Evolutionary conservation across 1,139 yeast genomes (phyloP), one percentile per base, ranked within the genome.

Genomic region (Kodamaea sp.): DNA sequence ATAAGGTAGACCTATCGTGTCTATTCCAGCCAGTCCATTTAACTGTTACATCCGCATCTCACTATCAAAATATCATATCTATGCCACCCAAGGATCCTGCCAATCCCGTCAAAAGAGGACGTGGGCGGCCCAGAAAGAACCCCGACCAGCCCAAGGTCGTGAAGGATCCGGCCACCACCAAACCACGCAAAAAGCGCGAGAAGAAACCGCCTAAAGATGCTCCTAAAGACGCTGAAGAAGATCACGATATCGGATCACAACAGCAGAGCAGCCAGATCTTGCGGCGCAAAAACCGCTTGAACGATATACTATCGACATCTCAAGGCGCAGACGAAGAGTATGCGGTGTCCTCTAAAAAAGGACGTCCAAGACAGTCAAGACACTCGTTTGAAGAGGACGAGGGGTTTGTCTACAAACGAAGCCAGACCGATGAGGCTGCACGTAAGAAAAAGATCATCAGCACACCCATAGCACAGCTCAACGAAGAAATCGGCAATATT

Each of bases 381-480:
- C 23, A 14, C 9, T 26, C 44, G 15, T 61, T 64, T 37, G 74
- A 70, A 41, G 75, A 70, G 34, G 76, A 70, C 39, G 76, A 67
- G 29, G 76, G 74, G 15, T 70, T 70, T 48, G 53, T 64, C 13
- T 70, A 68, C 46, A 68, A 67, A 35, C 44, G 75, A 37, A 55
- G 60, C 30, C 57, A 50, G 34, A 55, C 41, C 20, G 26, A n/a
- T 4, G 29, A 24, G 8, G 46, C 35, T 16, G 36, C 44, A 23
- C 21, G 31, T 35, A 41, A 44, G 42, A 21, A 46, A 24, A 37
- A 48, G 34, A 46, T 46, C 24, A 37, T 57, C 7, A 52, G 53
- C 34, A 59, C 66, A 3, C 67, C 65, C 2, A 50, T 53, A 5
- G 52, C 55, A 8, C 53, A 47, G 28, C 46, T 59, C 28, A 50